Percentiles rank a stretch among this genome's conserved stretches.
phyloP scores from a whole-genome alignment of 2,329 filamentous ascomycete species.

The Microsporum ferrugineum region DNA sequence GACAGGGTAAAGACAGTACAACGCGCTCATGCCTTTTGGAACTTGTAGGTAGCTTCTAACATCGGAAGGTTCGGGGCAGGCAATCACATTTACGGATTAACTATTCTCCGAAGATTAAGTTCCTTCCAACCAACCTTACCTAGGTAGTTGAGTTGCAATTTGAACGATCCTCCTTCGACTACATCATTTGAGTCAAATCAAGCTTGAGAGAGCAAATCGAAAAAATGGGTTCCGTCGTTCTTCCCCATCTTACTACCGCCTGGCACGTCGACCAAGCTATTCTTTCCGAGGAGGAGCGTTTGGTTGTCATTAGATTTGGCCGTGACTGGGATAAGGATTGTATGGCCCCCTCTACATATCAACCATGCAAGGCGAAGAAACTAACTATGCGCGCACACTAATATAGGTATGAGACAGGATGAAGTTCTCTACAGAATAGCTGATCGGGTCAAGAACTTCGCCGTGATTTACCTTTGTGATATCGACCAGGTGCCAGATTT shows the following conservation, averaged over 20 bases:
- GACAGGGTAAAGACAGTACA: too few species aligned
- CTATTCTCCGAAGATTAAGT: too few species aligned
- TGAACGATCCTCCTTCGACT: too few species aligned
- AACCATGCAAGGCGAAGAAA: neutral
- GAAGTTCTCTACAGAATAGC: constrained; percentile 92
- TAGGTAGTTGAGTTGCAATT: too few species aligned
- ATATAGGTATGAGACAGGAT: constrained; percentile 61
- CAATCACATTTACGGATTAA: too few species aligned
- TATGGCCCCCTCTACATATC: constrained; percentile 14
- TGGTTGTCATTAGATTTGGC: constrained; percentile 89
- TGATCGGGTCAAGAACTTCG: constrained; percentile 68
- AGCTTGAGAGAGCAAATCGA: neutral
- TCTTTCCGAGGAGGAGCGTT: constrained; percentile 75
- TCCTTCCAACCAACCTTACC: too few species aligned
- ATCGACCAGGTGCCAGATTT: constrained; percentile 79
- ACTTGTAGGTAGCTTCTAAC: too few species aligned
- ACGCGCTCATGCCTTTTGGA: too few species aligned
- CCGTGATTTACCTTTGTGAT: constrained; percentile 80
- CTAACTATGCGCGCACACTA: neutral
- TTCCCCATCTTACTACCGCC: constrained; percentile 80
- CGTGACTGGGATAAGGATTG: constrained; percentile 72
- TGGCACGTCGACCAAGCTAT: constrained; percentile 99
- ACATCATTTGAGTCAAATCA: neutral
- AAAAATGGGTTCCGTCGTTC: constrained; percentile 68
- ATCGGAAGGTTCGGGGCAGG: too few species aligned